Percentiles rank a stretch among this genome's conserved stretches.
Evolutionary conservation across 352 stramenopile genomes (phyloP).

Genomic region (Globisporangium iwayamae): DNA sequence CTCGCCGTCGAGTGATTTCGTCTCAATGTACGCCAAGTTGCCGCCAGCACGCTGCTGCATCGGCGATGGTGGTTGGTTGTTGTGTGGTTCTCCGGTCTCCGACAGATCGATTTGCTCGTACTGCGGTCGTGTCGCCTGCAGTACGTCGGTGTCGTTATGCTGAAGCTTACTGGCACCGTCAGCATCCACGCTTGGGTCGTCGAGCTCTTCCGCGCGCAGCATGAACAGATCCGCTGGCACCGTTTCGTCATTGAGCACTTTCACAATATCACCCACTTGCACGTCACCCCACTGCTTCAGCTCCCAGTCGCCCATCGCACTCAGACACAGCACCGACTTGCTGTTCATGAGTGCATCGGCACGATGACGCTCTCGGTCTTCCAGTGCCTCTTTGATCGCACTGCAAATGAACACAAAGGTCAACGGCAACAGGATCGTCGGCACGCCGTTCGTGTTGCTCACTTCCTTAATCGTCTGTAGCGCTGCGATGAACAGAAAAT

Average conservation of each 20-base stretch:
- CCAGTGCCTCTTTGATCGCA: conserved; percentile 78
- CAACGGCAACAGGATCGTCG: conserved; percentile 73
- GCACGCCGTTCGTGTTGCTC: conserved; percentile 83
- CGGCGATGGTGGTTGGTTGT: conserved; percentile 4
- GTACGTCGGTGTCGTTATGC: background rate
- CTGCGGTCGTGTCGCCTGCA: conserved; percentile 4
- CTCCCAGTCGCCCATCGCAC: conserved; percentile 40
- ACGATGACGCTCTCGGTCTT: conserved; percentile 76
- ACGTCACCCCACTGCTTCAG: conserved; percentile 59
- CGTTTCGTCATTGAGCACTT: conserved; percentile 62
- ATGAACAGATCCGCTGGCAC: conserved; percentile 73
- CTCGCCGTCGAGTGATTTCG: conserved; percentile 81
- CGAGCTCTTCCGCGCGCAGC: conserved; percentile 45
- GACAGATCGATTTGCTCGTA: conserved; percentile 16
- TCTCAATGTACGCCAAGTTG: conserved; percentile 79
- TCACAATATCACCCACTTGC: conserved; percentile 78
- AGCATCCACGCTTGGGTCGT: conserved; percentile 39
- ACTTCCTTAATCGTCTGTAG: conserved; percentile 82
- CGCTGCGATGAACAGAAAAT: conserved; percentile 84
- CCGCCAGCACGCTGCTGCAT: conserved; percentile 19
- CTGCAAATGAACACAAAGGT: conserved; percentile 77
- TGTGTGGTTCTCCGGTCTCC: background rate
- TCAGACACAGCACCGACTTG: conserved; percentile 48
- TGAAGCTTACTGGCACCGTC: conserved; percentile 7
- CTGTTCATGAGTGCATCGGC: conserved; percentile 73